Percentiles rank a stretch among this genome's conserved stretches.
phyloP scores from a whole-genome alignment of 495 filamentous ascomycete genomes.

The Hypoxylon intermedium region DNA sequence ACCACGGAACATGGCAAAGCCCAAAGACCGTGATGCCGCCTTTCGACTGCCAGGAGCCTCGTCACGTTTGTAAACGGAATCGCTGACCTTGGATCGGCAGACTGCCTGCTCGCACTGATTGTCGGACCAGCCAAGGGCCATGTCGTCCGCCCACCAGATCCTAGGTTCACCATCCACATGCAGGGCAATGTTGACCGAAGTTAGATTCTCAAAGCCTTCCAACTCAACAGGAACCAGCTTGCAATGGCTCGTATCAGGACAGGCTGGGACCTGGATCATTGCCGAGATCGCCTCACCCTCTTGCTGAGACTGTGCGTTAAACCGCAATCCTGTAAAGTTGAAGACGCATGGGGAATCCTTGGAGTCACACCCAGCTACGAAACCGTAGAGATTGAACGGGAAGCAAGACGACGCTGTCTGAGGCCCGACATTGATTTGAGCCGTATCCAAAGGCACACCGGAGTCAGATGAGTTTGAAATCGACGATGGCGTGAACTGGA shows the following conservation, averaged over 20 bases:
- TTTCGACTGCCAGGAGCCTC: conserved; percentile 19
- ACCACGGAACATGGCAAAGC: conserved; percentile 35
- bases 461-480: conserved; percentile 32
- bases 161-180: conserved; percentile 37
- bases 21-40: conserved; percentile 15
- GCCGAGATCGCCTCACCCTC: conserved; percentile 25
- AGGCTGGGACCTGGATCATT: conserved; percentile 45
- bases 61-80: conserved; percentile 38
- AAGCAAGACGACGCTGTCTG: conserved; percentile 47
- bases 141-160: conserved; percentile 54
- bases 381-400: conserved; percentile 50
- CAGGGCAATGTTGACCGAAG: conserved; percentile 46
- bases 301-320: conserved; percentile 26
- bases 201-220: conserved; percentile 48
- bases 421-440: conserved; percentile 46
- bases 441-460: conserved; percentile 28
- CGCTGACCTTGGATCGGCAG: conserved; percentile 48
- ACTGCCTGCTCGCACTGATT: conserved; percentile 47
- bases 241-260: conserved; percentile 42
- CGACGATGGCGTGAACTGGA: conserved; percentile 45
- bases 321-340: conserved; percentile 47
- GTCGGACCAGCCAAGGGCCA: conserved; percentile 53
- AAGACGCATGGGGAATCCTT: conserved; percentile 46
- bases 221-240: conserved; percentile 42
- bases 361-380: conserved; percentile 52